phyloP scores from a whole-genome alignment of 108 stramenopile genomes.

The Pseudonitzschia pungens region DNA sequence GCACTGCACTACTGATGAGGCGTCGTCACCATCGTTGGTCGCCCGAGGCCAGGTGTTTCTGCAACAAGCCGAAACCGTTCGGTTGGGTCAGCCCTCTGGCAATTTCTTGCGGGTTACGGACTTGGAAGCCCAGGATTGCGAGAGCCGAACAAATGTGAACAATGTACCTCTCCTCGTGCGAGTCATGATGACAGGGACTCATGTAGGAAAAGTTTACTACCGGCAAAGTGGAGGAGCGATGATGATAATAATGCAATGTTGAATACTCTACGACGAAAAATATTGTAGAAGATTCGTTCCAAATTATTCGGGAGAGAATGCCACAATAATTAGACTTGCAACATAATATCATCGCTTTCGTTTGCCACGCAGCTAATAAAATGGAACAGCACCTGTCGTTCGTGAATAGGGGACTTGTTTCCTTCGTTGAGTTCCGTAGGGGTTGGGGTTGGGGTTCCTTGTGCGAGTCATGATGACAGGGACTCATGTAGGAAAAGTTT shows the following conservation, averaged over 20 bases:
- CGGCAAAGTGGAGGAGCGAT: slow-evolving; percentile 23
- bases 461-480: slow-evolving; percentile 16
- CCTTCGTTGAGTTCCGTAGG: too few relatives aligned
- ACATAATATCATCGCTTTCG: too few relatives aligned
- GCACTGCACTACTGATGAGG: neutral
- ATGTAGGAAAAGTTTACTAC: slow-evolving; percentile 25
- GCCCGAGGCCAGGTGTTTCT: slow-evolving; percentile 21
- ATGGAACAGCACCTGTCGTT: too few relatives aligned
- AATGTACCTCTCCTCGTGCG: slow-evolving; percentile 5
- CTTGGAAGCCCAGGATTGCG: slow-evolving; percentile 6
- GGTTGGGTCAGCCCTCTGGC: slow-evolving; percentile 20
- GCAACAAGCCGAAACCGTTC: slow-evolving; percentile 41
- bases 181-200: slow-evolving; percentile 18
- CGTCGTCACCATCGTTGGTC: neutral
- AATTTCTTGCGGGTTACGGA: slow-evolving; percentile 25
- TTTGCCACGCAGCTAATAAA: too few relatives aligned
- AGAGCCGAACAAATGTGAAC: neutral
- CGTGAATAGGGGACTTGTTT: too few relatives aligned
- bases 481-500: slow-evolving; percentile 25
- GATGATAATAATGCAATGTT: neutral
- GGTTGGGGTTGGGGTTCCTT: too few relatives aligned
- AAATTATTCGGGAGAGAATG: too few relatives aligned
- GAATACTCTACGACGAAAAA: too few relatives aligned
- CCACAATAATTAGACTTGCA: too few relatives aligned
- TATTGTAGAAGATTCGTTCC: too few relatives aligned